Percentiles rank a stretch among this genome's conserved stretches.
Conservation (phyloP, 148 eudicot genomes). For the Silene uniflora region DNA sequence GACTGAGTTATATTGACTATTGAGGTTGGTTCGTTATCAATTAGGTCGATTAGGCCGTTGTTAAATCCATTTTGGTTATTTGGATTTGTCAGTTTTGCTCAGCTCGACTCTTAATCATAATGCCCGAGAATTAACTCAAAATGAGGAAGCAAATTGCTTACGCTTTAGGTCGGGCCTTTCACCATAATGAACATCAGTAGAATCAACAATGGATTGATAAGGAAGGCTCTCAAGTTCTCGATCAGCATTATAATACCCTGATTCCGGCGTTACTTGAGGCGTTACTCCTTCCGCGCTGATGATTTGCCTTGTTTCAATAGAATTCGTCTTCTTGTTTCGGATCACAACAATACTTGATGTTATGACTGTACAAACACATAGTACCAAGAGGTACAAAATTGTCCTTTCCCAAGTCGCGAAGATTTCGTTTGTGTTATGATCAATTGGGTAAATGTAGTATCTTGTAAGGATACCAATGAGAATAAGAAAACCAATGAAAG, state of each 20-base stretch:
- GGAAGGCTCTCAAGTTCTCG: constrained; percentile 86
- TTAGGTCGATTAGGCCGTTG: background rate
- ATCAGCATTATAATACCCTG: constrained; percentile 44
- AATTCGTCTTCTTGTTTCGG: constrained; percentile 60
- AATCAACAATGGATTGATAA: constrained; percentile 43
- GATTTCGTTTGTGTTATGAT: constrained; percentile 51
- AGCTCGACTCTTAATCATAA: background rate
- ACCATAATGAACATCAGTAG: constrained; percentile 63
- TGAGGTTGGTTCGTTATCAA: too few relatives aligned
- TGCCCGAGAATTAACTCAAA: background rate
- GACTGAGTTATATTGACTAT: background rate
- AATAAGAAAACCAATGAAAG: constrained; percentile 63
- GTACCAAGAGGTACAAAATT: constrained; percentile 39
- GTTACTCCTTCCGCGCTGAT: constrained; percentile 43
- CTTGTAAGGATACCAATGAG: constrained; percentile 53
- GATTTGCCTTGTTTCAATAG: constrained; percentile 47
- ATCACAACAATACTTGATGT: constrained; percentile 43
- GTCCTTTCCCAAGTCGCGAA: constrained; percentile 40
- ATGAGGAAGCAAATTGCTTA: constrained; percentile 31
- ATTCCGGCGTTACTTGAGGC: constrained; percentile 36
- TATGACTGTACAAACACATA: constrained; percentile 47
- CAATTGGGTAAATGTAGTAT: constrained; percentile 81
- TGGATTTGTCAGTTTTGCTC: background rate
- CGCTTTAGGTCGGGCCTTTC: constrained; percentile 82
- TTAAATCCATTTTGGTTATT: background rate